Conservation (phyloP, 2,329 filamentous ascomycete genomes). For the Sclerotiophoma versabilis region DNA sequence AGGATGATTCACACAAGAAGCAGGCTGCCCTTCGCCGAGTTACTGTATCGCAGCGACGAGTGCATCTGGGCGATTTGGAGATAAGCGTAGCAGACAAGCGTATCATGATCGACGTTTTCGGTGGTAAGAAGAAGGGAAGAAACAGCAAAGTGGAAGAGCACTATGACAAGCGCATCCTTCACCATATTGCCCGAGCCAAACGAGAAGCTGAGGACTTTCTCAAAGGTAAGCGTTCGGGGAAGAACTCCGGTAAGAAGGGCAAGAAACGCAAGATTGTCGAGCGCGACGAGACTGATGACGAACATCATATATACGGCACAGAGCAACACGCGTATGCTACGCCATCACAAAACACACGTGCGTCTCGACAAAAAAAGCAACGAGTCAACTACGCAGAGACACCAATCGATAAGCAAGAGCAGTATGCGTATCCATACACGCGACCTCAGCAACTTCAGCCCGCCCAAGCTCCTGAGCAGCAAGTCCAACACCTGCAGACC, state of each 20-base stretch:
- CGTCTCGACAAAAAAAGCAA: conserved; percentile 16
- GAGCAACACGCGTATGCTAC: no score
- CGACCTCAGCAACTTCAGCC: not conserved
- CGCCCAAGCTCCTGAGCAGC: not conserved
- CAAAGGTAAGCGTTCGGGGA: not conserved
- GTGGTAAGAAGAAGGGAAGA: conserved; percentile 11
- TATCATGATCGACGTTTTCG: conserved; percentile 14
- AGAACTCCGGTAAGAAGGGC: conserved; percentile 1
- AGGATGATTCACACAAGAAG: conserved; percentile 39
- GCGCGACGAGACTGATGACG: conserved; percentile 7
- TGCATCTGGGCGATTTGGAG: conserved; percentile 44
- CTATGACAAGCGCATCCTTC: conserved; percentile 18
- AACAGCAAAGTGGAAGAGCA: conserved; percentile 15
- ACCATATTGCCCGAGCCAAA: conserved; percentile 5
- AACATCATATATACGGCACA: no score
- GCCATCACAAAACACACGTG: not conserved
- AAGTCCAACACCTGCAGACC: not conserved
- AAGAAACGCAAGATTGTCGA: conserved; percentile 2
- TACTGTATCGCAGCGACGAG: conserved; percentile 28
- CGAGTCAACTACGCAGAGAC: conserved; percentile 23
- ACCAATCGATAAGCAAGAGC: not conserved
- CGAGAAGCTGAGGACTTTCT: conserved; percentile 4
- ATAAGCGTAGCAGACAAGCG: conserved; percentile 30
- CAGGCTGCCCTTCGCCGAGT: conserved; percentile 38
- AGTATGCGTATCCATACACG: not conserved